Base-by-base conservation (phyloP, 805 yeast genomes). In the Yarrowia sp. region DNA sequence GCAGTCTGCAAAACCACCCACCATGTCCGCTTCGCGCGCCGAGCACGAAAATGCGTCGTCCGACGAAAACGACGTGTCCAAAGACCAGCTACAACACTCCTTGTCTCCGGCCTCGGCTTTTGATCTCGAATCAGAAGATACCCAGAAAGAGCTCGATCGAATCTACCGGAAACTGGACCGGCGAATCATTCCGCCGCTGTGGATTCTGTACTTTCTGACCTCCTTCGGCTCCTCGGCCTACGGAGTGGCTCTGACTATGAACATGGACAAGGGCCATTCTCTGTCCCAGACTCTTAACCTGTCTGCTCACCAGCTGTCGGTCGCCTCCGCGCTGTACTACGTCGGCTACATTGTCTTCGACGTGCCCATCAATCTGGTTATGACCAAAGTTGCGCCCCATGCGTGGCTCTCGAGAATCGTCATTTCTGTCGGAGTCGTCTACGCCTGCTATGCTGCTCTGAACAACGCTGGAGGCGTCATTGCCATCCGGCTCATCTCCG, bases 331-430 rank as follows among this genome's bases (percentile, higher is more conserved):
- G 0, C 80, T 91, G 49, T 88, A 89, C 79, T 90, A 86, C 73
- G 96, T 91, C 17, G 97, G 93, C 6, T 90, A 85, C 76, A 90
- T 91, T 71, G 79, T 91, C 49, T 91, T 91, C 74, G 97, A 91
- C 76, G 87, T 91, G 42, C 97, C 97, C 40, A 90, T 90, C 93
- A 91, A 91, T 77, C 81, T 91, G 72, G 79, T 86, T 63, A 90
- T 91, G 96, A 91, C 96, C n/a, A 81, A 82, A 67, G 83, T 90
- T 9, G 87, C 92, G 30, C 96, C 97, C 1, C 95, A 91, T 72
- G 84, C 89, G 0, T 91, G 97, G 97, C 79, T 91, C 70, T 81
- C 91, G 9, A 85, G 97, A 76, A 91, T 89, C 71, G 88, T 90
- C 42, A 80, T 89, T 47, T 81, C 91, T 34, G 91, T 91, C 52